Percentiles rank a stretch among this genome's conserved stretches.
These are phyloP conservation scores for Epichloe hybrida DNA, from an alignment of 2,329 filamentous ascomycete species.

Conservation along the genomic window DNA sequence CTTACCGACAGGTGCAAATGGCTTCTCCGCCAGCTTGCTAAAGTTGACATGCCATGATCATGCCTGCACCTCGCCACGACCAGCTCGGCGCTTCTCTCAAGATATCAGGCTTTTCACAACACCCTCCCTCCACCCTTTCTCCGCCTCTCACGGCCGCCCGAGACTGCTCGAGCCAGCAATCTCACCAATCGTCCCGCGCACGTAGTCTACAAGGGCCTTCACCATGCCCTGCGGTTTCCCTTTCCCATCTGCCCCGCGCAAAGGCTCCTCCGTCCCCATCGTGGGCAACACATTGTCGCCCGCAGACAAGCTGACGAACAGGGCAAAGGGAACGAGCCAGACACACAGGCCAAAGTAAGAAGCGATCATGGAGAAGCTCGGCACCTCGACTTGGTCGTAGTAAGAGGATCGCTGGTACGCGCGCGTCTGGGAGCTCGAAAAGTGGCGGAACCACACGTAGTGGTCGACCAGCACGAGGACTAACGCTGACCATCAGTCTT, in stretches of 20 bases:
- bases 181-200: conserved; percentile 38
- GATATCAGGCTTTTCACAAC: background rate
- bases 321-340: conserved; percentile 88
- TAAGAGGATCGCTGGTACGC: conserved; percentile 46
- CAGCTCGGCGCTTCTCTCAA: background rate
- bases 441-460: conserved; percentile 91
- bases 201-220: conserved; percentile 49
- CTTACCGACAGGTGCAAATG: background rate
- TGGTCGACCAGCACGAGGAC: conserved; percentile 80
- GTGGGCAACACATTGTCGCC: conserved; percentile 90
- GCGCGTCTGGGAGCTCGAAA: conserved; percentile 50
- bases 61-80: background rate
- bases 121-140: background rate
- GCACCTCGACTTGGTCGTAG: conserved; percentile 51
- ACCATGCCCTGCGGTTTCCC: conserved; percentile 49
- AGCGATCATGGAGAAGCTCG: conserved; percentile 85
- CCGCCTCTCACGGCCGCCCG: conserved; percentile 8
- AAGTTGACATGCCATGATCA: background rate
- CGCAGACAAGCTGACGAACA: conserved; percentile 89
- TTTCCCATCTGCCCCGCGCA: conserved; percentile 31
- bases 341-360: conserved; percentile 94
- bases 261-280: conserved; percentile 57
- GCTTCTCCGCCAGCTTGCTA: background rate
- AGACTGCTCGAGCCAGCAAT: conserved; percentile 19
- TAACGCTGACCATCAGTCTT: conserved; percentile 18